Conservation (phyloP, 2,329 filamentous ascomycete species). For the Alternaria viburni region DNA sequence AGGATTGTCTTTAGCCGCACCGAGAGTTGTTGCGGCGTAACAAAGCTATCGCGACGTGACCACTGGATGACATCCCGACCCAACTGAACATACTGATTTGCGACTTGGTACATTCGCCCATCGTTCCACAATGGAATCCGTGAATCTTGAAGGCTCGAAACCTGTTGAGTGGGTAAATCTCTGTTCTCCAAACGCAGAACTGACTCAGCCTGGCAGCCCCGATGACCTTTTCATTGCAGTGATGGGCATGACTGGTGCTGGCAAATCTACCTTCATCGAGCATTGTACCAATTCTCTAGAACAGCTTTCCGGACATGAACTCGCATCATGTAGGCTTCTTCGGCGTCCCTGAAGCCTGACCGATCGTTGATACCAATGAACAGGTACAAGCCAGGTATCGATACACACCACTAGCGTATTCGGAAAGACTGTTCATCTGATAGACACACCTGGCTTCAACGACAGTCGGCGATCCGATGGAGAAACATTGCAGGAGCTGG, state of each 20-base stretch:
- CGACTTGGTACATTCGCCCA: neutral
- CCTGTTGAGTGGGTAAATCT: neutral
- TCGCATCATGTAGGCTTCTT: neutral
- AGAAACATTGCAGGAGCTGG: constrained; percentile 52
- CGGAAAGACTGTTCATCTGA: constrained; percentile 8
- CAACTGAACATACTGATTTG: neutral
- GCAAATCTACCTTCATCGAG: constrained; percentile 50
- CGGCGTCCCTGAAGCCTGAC: neutral
- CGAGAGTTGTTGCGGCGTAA: neutral
- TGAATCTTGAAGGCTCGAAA: neutral
- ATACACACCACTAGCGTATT: constrained; percentile 4
- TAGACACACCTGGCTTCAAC: constrained; percentile 22
- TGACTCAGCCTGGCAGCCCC: neutral
- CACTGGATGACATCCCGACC: neutral
- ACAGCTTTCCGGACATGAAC: neutral
- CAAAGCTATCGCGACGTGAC: neutral
- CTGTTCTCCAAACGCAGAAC: neutral
- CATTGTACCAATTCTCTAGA: constrained; percentile 2
- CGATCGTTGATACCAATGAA: neutral
- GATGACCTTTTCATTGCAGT: constrained; percentile 40
- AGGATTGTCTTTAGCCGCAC: neutral
- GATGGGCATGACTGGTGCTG: constrained; percentile 51
- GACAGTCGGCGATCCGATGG: constrained; percentile 45
- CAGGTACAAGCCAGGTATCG: neutral
- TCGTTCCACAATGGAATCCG: neutral